Percentiles rank a stretch among this genome's conserved stretches.
These are phyloP conservation scores for Scedosporium dehoogii DNA, from an alignment of 2,329 filamentous ascomycete genomes.

Conservation along the genomic window DNA sequence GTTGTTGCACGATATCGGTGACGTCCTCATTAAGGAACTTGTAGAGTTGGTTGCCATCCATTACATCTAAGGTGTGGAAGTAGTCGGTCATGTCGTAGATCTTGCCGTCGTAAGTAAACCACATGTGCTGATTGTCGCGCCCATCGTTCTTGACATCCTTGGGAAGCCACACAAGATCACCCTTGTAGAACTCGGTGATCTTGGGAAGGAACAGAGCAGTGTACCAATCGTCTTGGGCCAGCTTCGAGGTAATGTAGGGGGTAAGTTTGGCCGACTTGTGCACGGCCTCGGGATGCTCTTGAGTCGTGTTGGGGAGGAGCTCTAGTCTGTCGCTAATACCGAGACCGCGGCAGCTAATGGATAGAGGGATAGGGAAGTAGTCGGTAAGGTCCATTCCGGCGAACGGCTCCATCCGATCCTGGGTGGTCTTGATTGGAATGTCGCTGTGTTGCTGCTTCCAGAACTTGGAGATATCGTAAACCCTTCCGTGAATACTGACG, in stretches of 20 bases:
- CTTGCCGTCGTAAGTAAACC: constrained; percentile 66
- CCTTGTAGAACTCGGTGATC: constrained; percentile 81
- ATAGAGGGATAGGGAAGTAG: constrained; percentile 79
- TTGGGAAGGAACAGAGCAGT: constrained; percentile 59
- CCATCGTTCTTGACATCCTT: constrained; percentile 55
- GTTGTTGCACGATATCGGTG: constrained; percentile 57
- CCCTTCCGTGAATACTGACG: constrained; percentile 76
- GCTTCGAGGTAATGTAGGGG: constrained; percentile 41
- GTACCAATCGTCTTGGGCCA: constrained; percentile 70
- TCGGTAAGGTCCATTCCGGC: constrained; percentile 68
- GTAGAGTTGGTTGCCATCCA: constrained; percentile 47
- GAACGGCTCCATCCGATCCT: constrained; percentile 62
- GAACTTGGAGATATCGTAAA: constrained; percentile 89
- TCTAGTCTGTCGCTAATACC: constrained; percentile 44
- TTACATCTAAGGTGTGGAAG: constrained; percentile 60
- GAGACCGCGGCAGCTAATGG: constrained; percentile 62
- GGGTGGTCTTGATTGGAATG: constrained; percentile 47
- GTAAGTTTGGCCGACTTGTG: constrained; percentile 62
- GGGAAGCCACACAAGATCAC: constrained; percentile 65
- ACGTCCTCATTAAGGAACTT: constrained; percentile 64
- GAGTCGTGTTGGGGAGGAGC: constrained; percentile 57
- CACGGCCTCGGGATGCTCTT: constrained; percentile 40
- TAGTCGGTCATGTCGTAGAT: constrained; percentile 92
- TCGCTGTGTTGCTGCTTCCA: constrained; percentile 81
- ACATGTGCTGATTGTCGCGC: constrained; percentile 55